phyloP scores from a whole-genome alignment of 2,329 filamentous ascomycete genomes.

The Diaporthe longicolla region DNA sequence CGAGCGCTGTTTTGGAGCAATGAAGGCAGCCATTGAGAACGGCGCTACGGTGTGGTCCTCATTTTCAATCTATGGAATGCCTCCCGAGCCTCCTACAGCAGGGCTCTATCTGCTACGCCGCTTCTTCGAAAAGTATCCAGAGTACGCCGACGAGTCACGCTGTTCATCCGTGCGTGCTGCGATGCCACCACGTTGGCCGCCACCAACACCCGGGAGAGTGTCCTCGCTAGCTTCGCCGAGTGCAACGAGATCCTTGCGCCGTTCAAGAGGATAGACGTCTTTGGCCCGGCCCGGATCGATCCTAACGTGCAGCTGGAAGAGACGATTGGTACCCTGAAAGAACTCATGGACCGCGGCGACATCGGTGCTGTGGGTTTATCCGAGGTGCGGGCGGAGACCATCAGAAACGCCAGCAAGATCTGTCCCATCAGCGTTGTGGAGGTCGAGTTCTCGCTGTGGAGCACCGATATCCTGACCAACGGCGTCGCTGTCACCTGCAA shows the following conservation, averaged over 20 bases:
- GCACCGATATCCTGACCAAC: neutral
- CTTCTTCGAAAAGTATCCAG: neutral
- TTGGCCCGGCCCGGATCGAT: neutral
- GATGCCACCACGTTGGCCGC: neutral
- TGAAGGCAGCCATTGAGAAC: constrained; percentile 6
- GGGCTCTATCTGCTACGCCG: neutral
- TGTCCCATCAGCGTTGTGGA: neutral
- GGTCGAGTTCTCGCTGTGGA: constrained; percentile 8
- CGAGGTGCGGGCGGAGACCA: neutral
- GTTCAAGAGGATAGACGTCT: neutral
- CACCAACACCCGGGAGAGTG: neutral
- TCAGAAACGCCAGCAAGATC: neutral
- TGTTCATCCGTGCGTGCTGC: neutral
- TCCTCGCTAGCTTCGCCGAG: neutral
- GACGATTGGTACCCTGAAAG: neutral
- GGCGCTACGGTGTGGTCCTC: constrained; percentile 1
- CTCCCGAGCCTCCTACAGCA: neutral
- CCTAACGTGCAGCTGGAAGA: neutral
- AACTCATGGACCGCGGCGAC: neutral
- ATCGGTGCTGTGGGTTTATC: neutral
- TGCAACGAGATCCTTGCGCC: neutral
- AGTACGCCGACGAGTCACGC: neutral
- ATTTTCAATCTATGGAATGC: neutral
- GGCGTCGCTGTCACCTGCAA: neutral
- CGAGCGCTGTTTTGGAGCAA: neutral